Evolutionary conservation across 1,284 basidiomycete species (phyloP).

Genomic region (Uromyces viciae-fabae): DNA sequence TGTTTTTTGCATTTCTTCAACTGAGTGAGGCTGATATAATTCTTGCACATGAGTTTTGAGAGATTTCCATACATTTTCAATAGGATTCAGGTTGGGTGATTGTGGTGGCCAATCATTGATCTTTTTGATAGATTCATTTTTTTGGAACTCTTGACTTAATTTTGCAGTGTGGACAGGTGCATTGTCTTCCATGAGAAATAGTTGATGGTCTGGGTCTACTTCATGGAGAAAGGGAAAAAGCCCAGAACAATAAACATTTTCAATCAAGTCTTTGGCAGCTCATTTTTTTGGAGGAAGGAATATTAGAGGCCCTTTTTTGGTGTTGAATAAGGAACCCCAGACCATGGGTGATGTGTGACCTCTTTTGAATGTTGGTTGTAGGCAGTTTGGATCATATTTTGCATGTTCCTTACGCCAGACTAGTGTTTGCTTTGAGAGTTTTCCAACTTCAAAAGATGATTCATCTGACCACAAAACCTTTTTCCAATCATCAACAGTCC

Average conservation of each 20-base stretch:
- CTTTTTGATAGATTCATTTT: not conserved
- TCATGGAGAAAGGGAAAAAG: not conserved
- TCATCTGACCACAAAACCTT: not conserved
- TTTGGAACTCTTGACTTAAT: not conserved
- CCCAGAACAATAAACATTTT: not conserved
- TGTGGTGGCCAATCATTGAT: not conserved
- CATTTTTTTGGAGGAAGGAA: not conserved
- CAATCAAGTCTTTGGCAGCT: not conserved
- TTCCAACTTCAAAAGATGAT: constrained; percentile 6
- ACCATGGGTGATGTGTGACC: not conserved
- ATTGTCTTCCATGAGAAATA: constrained; percentile 2
- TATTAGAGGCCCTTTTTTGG: not conserved
- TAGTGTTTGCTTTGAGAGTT: not conserved
- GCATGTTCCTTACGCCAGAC: not conserved
- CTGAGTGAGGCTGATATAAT: not conserved
- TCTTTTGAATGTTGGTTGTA: not conserved
- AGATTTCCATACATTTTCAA: not conserved
- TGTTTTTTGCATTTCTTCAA: not conserved
- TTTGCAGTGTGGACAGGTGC: constrained; percentile 6
- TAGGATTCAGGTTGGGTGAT: constrained; percentile 12
- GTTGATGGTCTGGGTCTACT: not conserved
- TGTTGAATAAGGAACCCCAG: not conserved
- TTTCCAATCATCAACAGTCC: not conserved
- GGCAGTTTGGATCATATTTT: not conserved
- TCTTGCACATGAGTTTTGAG: not conserved